Evolutionary conservation across 805 yeast genomes (phyloP).

Genomic region (Grigorovia humatica): DNA sequence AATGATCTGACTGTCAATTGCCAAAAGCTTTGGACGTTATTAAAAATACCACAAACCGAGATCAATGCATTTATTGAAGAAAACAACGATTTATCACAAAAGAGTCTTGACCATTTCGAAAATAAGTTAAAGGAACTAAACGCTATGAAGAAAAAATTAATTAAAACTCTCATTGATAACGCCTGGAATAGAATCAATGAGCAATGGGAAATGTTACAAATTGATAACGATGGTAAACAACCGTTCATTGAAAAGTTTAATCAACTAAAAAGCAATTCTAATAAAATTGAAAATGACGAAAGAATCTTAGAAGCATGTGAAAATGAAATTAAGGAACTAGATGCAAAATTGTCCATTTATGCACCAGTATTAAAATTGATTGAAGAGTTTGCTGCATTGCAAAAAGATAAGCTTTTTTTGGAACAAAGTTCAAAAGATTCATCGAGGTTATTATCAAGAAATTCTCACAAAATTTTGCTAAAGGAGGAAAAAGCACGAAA

Average conservation of each 20-base stretch:
- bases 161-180: constrained; percentile 58
- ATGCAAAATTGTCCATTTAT: constrained; percentile 39
- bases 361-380: constrained; percentile 49
- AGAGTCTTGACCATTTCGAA: constrained; percentile 41
- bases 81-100: constrained; percentile 39
- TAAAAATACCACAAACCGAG: constrained; percentile 38
- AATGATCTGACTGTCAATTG: constrained; percentile 32
- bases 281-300: constrained; percentile 41
- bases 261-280: constrained; percentile 6
- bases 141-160: constrained; percentile 48
- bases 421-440: constrained; percentile 70
- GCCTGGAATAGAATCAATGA: constrained; percentile 48
- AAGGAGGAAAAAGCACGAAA: constrained; percentile 74
- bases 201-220: constrained; percentile 55
- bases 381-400: constrained; percentile 42
- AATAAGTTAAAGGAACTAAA: constrained; percentile 48
- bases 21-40: constrained; percentile 43
- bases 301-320: constrained; percentile 54
- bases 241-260: constrained; percentile 34
- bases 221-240: constrained; percentile 40
- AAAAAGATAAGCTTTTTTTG: constrained; percentile 51
- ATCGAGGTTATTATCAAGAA: constrained; percentile 61
- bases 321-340: constrained; percentile 43
- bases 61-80: constrained; percentile 31
- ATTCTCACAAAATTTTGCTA: constrained; percentile 66